Conservation (phyloP, 2,329 filamentous ascomycete genomes). For the Diplodia sapinea region DNA sequence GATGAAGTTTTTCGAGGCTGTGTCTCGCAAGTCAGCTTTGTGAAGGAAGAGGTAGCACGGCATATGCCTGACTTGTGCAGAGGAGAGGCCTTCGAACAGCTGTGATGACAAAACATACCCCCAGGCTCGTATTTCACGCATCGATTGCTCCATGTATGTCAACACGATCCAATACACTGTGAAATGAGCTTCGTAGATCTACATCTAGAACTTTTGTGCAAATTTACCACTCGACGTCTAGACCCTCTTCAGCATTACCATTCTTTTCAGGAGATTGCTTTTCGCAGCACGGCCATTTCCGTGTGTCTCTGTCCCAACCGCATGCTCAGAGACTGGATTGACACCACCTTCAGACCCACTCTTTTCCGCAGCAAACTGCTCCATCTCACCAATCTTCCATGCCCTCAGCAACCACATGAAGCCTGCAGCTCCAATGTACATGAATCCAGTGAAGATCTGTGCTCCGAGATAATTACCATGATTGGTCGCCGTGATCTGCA, state of each 20-base stretch:
- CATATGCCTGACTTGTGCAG: too few relatives aligned
- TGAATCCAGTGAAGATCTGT: conserved; percentile 66
- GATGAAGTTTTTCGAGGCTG: too few relatives aligned
- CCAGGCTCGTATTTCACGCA: not conserved
- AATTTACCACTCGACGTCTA: not conserved
- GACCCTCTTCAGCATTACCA: conserved; percentile 19
- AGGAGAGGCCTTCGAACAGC: not conserved
- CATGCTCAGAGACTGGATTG: conserved; percentile 35
- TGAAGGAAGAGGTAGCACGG: too few relatives aligned
- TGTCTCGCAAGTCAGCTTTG: too few relatives aligned
- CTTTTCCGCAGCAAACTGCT: conserved; percentile 48
- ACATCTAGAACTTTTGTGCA: not conserved
- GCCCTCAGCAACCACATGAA: conserved; percentile 62
- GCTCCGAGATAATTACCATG: conserved; percentile 61
- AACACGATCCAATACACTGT: not conserved
- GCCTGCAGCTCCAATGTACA: conserved; percentile 64
- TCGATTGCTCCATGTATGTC: not conserved
- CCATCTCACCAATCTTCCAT: conserved; percentile 65
- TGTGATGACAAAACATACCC: not conserved
- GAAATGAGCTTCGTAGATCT: not conserved
- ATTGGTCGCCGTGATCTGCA: conserved; percentile 59
- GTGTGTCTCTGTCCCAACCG: not conserved
- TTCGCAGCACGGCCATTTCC: not conserved
- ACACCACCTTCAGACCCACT: conserved; percentile 36
- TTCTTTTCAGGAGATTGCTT: conserved; percentile 22